Evolutionary conservation across 163 green algal genomes (phyloP).

Genomic region (Scenedesmus sp.): DNA sequence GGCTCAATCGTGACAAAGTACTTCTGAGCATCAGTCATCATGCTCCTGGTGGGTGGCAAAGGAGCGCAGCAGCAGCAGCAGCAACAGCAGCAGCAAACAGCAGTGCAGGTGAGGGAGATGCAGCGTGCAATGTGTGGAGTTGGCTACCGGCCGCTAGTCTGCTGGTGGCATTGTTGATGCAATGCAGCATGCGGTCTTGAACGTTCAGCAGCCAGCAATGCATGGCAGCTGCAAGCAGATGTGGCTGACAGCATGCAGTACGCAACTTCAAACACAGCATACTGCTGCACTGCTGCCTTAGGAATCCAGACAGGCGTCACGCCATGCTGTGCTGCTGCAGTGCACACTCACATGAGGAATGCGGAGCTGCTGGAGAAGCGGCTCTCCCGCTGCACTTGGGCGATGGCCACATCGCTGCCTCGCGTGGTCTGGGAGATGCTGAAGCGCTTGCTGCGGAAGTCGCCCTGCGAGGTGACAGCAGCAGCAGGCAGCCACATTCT

Average conservation of each 20-base stretch:
- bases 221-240: too few relatives aligned
- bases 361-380: neutral
- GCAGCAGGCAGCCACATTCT: neutral
- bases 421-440: neutral
- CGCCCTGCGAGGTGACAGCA: neutral
- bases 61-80: neutral
- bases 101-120: too few relatives aligned
- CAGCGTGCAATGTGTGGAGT: too few relatives aligned
- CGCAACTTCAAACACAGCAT: neutral
- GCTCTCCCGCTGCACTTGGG: neutral
- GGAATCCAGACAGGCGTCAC: neutral
- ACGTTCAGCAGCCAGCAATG: too few relatives aligned
- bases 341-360: neutral
- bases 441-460: neutral
- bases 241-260: too few relatives aligned
- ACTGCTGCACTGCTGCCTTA: neutral
- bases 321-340: neutral
- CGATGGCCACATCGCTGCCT: neutral
- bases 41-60: neutral
- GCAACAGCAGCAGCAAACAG: neutral
- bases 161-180: neutral
- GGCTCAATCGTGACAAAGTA: constrained; percentile 38
- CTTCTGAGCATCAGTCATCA: neutral
- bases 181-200: too few relatives aligned
- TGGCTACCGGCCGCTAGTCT: too few relatives aligned